Evolutionary conservation across 2,329 filamentous ascomycete species (phyloP), one percentile per base, ranked within the genome.

Genomic region (Parafenestella ontariensis): DNA sequence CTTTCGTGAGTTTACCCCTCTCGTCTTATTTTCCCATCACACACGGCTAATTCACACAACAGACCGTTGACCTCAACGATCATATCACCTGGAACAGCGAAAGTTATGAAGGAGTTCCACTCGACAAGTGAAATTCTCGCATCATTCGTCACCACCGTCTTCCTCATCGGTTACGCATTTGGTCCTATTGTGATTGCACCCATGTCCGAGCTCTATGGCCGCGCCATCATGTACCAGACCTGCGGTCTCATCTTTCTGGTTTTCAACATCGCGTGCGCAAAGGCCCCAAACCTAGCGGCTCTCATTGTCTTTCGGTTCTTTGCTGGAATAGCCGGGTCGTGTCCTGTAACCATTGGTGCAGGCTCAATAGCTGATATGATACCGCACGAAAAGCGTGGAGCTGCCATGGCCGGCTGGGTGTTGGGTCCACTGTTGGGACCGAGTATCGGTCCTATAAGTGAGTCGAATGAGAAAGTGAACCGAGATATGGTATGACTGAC

Each of bases 251-350:
- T 84, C 57, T 89, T 88, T 69, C 79, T 83, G 55, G 65, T 81
- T 3, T 88, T 84, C 78, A 84, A 83, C 51, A 80, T 89, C 54
- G 87, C 83, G 1, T 88, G 85, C 62, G 87, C 86, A 2, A 74
- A 88, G 5, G 79, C 85, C 0, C 82, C 82, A 1, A 72, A 62
- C 4, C 70, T 88, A 10, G 69, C 70, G 18, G 68, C 80, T 4
- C 75, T 88, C 24, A 80, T 87, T 28, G 80, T 81, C 6, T 88
- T 84, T 62, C 80, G 82, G 5, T 83, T 85, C 66, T 70, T 84
- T 29, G 50, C 61, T 13, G 69, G 69, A 15, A 24, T 49, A 7
- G 31, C 52, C 11, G 62, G 54, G 4, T 51, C 52, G 8, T 49
- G 37, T 3, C 59, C 66, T 1, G 23, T 71, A 7, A 65, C 69